These are phyloP conservation scores for Pseudocercospora crystallina DNA, from an alignment of 2,329 filamentous ascomycete species.

Conservation along the genomic window DNA sequence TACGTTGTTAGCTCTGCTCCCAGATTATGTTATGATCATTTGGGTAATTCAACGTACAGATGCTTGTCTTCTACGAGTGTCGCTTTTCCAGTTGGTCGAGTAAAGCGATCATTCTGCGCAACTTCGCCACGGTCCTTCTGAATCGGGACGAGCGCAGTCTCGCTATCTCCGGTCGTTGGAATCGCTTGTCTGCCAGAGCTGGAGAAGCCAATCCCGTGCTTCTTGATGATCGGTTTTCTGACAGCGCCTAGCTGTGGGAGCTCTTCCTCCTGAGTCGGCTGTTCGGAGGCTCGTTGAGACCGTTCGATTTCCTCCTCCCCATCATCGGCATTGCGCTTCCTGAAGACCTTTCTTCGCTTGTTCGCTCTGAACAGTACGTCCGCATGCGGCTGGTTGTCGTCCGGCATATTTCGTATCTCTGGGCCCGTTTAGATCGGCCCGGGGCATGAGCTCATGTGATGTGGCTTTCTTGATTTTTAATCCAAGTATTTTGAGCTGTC, in stretches of 20 bases:
- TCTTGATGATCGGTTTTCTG: conserved; percentile 21
- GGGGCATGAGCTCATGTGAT: too few relatives aligned
- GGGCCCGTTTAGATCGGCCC: not conserved
- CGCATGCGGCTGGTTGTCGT: conserved; percentile 1
- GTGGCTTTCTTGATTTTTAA: not conserved
- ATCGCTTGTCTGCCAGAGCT: conserved; percentile 5
- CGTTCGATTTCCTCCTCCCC: conserved; percentile 9
- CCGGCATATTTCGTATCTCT: conserved; percentile 2
- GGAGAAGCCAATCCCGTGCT: conserved; percentile 33
- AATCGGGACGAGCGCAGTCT: conserved; percentile 16
- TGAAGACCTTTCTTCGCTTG: conserved; percentile 53
- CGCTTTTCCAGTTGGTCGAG: conserved; percentile 68
- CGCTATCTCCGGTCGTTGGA: not conserved
- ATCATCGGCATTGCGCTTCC: conserved; percentile 41
- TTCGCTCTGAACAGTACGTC: conserved; percentile 47
- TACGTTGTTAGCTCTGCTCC: conserved; percentile 63
- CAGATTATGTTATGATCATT: not conserved
- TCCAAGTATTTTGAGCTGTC: not conserved
- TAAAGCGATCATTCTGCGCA: conserved; percentile 59
- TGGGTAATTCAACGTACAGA: conserved; percentile 65
- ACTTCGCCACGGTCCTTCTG: conserved; percentile 23
- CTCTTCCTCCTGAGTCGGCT: not conserved
- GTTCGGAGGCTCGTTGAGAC: not conserved
- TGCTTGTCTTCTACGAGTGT: conserved; percentile 67
- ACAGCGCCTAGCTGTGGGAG: conserved; percentile 5